Evolutionary conservation across 768 basidiomycete species (phyloP).

Genomic region (Russula griseocarnosa): DNA sequence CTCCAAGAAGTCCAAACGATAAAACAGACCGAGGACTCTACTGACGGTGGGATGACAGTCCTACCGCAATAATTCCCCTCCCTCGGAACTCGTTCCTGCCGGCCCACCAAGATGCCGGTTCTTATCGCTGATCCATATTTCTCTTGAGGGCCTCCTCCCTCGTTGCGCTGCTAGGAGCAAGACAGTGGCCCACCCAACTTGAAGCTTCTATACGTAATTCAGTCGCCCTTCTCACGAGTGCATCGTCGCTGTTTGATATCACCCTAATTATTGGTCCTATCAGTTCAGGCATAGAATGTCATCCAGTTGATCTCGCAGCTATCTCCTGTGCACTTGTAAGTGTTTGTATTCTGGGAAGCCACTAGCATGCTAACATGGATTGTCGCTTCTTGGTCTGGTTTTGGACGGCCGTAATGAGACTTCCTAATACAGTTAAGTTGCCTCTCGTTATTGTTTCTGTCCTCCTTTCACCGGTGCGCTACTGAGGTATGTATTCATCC

Average conservation of each 20-base stretch:
- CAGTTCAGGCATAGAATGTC: constrained; percentile 48
- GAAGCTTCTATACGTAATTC: constrained; percentile 63
- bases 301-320: constrained; percentile 60
- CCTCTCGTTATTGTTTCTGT: constrained; percentile 52
- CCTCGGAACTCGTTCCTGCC: constrained; percentile 63
- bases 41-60: constrained; percentile 55
- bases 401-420: constrained; percentile 74
- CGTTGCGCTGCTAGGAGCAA: constrained; percentile 48
- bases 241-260: not conserved
- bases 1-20: constrained; percentile 71
- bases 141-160: constrained; percentile 32
- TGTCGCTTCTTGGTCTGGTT: constrained; percentile 37
- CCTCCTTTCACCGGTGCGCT: no score
- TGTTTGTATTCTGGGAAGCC: constrained; percentile 44
- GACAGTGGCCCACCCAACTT: constrained; percentile 51
- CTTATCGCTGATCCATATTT: constrained; percentile 64
- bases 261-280: not conserved
- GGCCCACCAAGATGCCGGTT: constrained; percentile 68
- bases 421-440: constrained; percentile 63
- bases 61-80: constrained; percentile 58
- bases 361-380: not conserved
- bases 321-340: constrained; percentile 46
- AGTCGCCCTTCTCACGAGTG: not conserved
- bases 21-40: constrained; percentile 82
- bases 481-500: no score